Conservation (phyloP, 202 grass and related monocot genomes). For the Dendrocalamus latiflorus region DNA sequence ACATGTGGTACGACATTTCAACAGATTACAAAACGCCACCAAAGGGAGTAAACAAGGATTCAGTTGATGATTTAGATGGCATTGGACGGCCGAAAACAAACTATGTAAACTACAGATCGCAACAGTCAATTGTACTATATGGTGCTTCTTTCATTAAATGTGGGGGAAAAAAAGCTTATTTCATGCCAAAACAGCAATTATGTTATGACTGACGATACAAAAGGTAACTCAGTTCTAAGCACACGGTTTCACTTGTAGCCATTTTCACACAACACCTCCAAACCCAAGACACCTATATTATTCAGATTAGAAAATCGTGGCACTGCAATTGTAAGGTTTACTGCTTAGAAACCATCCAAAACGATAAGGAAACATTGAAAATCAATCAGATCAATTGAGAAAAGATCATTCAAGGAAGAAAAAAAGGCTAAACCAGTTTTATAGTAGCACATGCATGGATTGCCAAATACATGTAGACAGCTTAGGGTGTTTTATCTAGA, state of each 20-base stretch:
- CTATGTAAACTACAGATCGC: background rate
- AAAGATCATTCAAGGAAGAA: background rate
- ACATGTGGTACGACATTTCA: background rate
- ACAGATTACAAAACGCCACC: too few relatives aligned
- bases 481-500: too few relatives aligned
- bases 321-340: background rate
- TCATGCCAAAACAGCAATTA: background rate
- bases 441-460: too few relatives aligned
- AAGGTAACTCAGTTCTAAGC: background rate
- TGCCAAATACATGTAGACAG: too few relatives aligned
- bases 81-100: background rate
- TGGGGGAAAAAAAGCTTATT: background rate
- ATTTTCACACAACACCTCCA: too few relatives aligned
- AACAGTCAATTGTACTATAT: background rate
- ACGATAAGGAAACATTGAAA: background rate
- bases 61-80: too few relatives aligned
- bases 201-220: background rate
- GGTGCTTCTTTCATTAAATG: constrained; percentile 3
- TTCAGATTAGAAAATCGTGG: background rate
- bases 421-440: too few relatives aligned
- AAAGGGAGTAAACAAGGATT: too few relatives aligned
- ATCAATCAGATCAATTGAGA: background rate
- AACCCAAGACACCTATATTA: background rate
- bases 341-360: background rate
- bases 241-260: too few relatives aligned